Conservation (phyloP, 257 asterid genomes). For the Apocynum venetum region DNA sequence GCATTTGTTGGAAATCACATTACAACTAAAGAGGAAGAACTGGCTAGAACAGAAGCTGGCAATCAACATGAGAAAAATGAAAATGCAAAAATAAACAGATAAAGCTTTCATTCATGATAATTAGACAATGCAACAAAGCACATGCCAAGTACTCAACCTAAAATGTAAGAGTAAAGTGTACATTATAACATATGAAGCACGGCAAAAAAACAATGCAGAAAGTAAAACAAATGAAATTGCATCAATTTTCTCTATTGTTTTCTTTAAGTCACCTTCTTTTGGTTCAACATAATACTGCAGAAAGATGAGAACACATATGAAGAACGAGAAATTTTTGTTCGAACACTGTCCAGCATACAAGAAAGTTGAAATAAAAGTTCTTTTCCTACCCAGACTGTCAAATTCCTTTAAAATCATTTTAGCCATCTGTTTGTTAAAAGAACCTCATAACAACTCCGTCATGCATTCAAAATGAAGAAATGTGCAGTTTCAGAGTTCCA, state of each 20-base stretch:
- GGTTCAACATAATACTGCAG: background rate
- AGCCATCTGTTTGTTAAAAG: background rate
- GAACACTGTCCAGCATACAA: background rate
- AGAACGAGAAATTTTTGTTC: background rate
- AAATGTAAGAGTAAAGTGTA: background rate
- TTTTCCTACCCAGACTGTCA: background rate
- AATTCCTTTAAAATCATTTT: conserved; percentile 2
- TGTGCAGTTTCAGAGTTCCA: background rate
- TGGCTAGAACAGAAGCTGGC: background rate
- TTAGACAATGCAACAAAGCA: background rate
- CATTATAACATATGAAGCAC: background rate
- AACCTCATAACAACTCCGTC: background rate
- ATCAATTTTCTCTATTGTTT: background rate
- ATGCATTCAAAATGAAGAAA: background rate
- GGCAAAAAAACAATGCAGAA: background rate
- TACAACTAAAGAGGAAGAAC: background rate
- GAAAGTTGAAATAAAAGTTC: background rate
- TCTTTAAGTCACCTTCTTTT: background rate
- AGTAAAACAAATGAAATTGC: background rate
- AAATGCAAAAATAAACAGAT: background rate
- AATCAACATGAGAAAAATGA: background rate
- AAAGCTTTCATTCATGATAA: background rate
- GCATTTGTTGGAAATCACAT: background rate
- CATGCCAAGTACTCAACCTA: background rate
- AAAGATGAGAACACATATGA: background rate